Base-by-base conservation (phyloP, 805 yeast species). In the Kregervanrija fluxuum region DNA sequence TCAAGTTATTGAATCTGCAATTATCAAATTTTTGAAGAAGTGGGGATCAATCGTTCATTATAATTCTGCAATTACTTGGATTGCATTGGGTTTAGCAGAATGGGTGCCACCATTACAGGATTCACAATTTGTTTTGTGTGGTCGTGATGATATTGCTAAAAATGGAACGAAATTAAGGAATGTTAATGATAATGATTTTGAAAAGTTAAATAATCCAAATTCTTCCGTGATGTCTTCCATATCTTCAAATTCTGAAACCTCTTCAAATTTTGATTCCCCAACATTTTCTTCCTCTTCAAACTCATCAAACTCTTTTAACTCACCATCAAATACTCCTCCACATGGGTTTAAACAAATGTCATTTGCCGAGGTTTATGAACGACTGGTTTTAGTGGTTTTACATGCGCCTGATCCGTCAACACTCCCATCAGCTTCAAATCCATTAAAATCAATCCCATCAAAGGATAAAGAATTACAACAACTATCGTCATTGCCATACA, bases 11-110 rank as follows among this genome's bases (percentile, higher is more conserved):
- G 82, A 84, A 54, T 63, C 66, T 33, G 72, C 95, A 5, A 75
- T 89, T 12, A 56, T 71, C 37, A 73, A 73, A 45, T 90, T 90
- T 57, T 64, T 85, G 35, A 64, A 64, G 30, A 86, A 86, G 65
- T 89, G 95, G 95, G 90, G 93, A 6, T 69, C 71, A 34, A 70
- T 81, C 45, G 75, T 86, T 43, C 80, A 79, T 52, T 90, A 90
- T 59, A 93, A 87, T 61, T 73, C 82, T 37, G 90, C 95, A 0
- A 70, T 89, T 54, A 74, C 91, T 3, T 89, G 96, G 96, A 77
- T 86, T 14, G 96, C 96, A 0, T 65, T 87, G 31, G 89, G 88
- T 10, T 65, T 90, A 38, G 91, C 95, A 0, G 95, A 88, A 61
- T 89, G 95, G 95, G 74, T 79, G 31, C 90, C 95, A 5, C 87